phyloP scores from a whole-genome alignment of 2,329 filamentous ascomycete genomes.

The Paramyrothecium roridum region DNA sequence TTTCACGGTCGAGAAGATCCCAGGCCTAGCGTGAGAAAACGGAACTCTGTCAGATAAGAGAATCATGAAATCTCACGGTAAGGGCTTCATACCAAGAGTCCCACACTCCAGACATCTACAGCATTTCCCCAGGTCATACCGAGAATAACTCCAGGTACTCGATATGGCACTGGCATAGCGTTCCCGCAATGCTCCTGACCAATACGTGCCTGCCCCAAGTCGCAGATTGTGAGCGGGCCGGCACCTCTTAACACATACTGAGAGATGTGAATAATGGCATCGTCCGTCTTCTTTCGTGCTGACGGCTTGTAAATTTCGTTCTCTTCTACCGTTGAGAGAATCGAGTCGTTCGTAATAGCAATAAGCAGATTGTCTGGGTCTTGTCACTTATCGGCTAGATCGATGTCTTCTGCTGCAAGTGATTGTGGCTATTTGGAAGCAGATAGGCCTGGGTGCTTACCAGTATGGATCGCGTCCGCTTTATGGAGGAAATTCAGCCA shows the following conservation, averaged over 20 bases:
- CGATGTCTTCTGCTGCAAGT: no score
- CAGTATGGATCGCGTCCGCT: slow-evolving; percentile 21
- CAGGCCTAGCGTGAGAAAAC: slow-evolving; percentile 14
- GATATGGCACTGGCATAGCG: slow-evolving; percentile 25
- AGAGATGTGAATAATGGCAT: slow-evolving; percentile 25
- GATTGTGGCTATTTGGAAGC: slow-evolving; percentile 28
- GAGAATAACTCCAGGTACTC: slow-evolving; percentile 34
- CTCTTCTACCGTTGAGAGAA: slow-evolving; percentile 25
- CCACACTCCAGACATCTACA: slow-evolving; percentile 33
- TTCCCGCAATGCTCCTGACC: slow-evolving; percentile 15
- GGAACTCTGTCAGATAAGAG: not conserved
- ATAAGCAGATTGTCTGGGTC: slow-evolving; percentile 33
- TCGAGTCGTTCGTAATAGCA: slow-evolving; percentile 23
- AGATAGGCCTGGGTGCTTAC: slow-evolving; percentile 11
- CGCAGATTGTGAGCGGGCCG: slow-evolving; percentile 26
- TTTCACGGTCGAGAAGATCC: slow-evolving; percentile 16
- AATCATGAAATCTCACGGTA: no score
- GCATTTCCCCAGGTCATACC: slow-evolving; percentile 27
- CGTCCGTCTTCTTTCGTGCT: slow-evolving; percentile 22
- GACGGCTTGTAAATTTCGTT: slow-evolving; percentile 24
- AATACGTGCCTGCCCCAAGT: slow-evolving; percentile 33
- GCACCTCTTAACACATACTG: slow-evolving; percentile 25
- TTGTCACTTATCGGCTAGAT: no score
- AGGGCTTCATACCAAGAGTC: slow-evolving; percentile 28
- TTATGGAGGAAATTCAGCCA: slow-evolving; percentile 21